Evolutionary conservation across 2,329 filamentous ascomycete species (phyloP), one percentile per base, ranked within the genome.

Genomic region (Exophiala mesophila): DNA sequence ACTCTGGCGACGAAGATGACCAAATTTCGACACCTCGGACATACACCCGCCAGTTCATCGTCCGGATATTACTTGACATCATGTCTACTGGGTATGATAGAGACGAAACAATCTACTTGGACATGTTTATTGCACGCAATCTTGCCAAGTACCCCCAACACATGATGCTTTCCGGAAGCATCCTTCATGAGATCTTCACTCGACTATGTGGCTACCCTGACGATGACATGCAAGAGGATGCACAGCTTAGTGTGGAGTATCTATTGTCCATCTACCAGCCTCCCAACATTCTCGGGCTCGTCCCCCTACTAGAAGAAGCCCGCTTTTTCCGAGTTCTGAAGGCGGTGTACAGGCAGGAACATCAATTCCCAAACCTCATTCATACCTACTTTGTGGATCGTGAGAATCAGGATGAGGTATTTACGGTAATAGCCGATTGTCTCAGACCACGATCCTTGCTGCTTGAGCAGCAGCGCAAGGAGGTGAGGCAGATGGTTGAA

Each of bases 81-180:
- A 94, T 98, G 87, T 85, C 82, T 36, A 69, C 79, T 1, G 71
- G 75, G 3, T 97, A 95, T 63, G 77, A 80, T 1, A 66, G 81
- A 0, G 79, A 85, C 47, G 88, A 97, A 59, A 89, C 85, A 9
- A 86, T 98, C 42, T 98, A 95, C 63, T 76, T 98, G 32, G 88
- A 98, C 64, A 98, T 98, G 88, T 98, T 98, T 59, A 85, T 98
- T 59, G 90, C 92, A 13, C 81, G 92, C 42, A 98, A 95, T 60
- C 69, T 98, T 36, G 87, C 94, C 3, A 98, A 98, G 62, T 98
- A 95, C 58, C 88, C 89, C 1, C 90, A 97, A 60, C 96, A 96
- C 58, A 82, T 98, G 37, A 76, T 97, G 8, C 78, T 98, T 34
- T 85, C 90, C 0, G 92, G 89, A 13, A 88, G 86, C 2, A 84